These are phyloP conservation scores for Capsella rubella DNA, from an alignment of 441 rosid genomes.

Conservation along the genomic window DNA sequence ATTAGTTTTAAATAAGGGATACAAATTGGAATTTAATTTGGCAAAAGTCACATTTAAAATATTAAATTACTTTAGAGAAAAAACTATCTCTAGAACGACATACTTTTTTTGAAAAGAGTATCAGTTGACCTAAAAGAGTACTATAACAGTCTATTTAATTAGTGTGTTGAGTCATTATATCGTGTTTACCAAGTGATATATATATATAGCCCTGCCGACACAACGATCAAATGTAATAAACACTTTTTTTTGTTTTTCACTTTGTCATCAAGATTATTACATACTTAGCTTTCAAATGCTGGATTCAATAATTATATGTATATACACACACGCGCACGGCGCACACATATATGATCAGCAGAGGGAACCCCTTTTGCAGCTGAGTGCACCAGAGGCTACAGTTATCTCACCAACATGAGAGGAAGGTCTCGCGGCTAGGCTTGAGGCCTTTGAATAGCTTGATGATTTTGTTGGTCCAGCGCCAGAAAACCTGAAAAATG, in stretches of 20 bases:
- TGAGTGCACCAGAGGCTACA: constrained; percentile 56
- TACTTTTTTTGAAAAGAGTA: background rate
- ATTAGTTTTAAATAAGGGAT: background rate
- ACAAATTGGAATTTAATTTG: background rate
- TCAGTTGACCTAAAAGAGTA: too few species aligned
- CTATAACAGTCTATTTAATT: background rate
- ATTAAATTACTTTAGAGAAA: background rate
- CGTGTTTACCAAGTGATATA: constrained; percentile 4
- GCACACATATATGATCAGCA: constrained; percentile 50
- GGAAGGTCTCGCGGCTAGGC: constrained; percentile 71
- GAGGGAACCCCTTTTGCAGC: constrained; percentile 61
- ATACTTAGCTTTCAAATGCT: constrained; percentile 23
- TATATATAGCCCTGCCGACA: constrained; percentile 20
- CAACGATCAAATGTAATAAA: constrained; percentile 24
- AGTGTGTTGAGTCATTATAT: constrained; percentile 6
- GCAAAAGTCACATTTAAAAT: background rate
- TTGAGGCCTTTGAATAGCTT: constrained; percentile 72
- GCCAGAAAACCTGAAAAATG: constrained; percentile 65
- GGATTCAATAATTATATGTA: constrained; percentile 2
- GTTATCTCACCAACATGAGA: constrained; percentile 63
- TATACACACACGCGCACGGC: background rate
- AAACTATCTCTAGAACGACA: background rate
- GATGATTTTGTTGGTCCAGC: constrained; percentile 62
- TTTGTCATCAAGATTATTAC: constrained; percentile 35
- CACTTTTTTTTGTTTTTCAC: background rate